Conservation (phyloP, 805 yeast genomes). For the Pichia kluyveri region DNA sequence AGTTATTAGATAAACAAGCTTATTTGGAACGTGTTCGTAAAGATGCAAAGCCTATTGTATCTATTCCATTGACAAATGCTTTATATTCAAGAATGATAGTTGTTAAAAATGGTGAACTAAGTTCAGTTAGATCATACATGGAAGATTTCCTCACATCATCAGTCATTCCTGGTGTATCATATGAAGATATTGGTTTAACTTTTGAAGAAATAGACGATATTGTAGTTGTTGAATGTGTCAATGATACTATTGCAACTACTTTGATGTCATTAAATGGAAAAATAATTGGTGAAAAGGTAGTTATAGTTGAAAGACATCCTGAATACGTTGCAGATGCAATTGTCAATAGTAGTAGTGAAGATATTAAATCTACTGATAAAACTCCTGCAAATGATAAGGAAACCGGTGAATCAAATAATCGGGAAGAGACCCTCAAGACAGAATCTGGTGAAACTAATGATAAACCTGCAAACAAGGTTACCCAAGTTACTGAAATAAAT, state of each 20-base stretch:
- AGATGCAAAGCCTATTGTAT: not conserved
- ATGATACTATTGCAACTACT: conserved; percentile 46
- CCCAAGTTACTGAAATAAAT: too few species aligned
- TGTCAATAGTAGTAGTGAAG: not conserved
- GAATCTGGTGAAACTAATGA: too few species aligned
- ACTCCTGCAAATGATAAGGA: not conserved
- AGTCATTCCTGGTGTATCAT: conserved; percentile 32
- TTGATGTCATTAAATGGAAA: conserved; percentile 35
- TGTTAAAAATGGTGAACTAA: conserved; percentile 10
- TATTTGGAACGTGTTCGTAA: not conserved
- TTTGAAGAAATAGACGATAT: conserved; percentile 24
- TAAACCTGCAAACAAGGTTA: too few species aligned
- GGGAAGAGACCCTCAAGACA: too few species aligned
- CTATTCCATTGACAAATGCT: not conserved
- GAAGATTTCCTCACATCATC: conserved; percentile 36
- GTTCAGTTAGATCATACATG: conserved; percentile 35
- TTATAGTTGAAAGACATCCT: conserved; percentile 35
- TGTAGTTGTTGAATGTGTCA: conserved; percentile 43
- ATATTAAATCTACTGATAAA: too few species aligned
- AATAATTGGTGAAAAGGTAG: conserved; percentile 23
- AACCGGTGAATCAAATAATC: too few species aligned
- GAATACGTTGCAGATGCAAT: conserved; percentile 26
- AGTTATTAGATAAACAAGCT: not conserved
- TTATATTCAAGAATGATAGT: conserved; percentile 5
- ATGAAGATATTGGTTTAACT: conserved; percentile 22